Evolutionary conservation across 768 basidiomycete genomes (phyloP), one percentile per base, ranked within the genome.

Genomic region (Lactifluus subvellereus): DNA sequence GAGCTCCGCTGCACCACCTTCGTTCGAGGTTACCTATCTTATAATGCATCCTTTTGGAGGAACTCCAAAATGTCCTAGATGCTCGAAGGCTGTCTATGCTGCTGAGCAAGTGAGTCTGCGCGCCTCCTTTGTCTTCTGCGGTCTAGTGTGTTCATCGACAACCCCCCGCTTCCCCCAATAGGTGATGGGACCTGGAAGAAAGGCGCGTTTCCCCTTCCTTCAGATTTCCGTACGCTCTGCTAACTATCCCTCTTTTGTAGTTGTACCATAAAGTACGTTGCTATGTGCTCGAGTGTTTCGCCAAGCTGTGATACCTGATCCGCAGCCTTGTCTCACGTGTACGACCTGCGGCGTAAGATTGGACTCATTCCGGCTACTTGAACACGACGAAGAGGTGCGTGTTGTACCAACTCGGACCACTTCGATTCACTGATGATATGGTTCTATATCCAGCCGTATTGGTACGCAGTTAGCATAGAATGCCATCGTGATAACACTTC

Each of bases 101-200:
- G 92, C 91, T 56, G 92, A 95, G 73, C 91, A 94, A 82, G 89
- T 87, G 64, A 66, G 79, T 72, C 1, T 14, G 27, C 6, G 27
- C 11, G 38, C 33, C 20, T 9, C 20, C 11, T 14, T 66, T 42
- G 14, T 57, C 38, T 48, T 20, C 20, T 37, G 10, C n/a, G 27
- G 10, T 9, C 57, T 16, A 35, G 35, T 53, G 42, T 47, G 56
- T 53, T 53, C 33, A 20, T 49, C 43, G 18, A 27, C 59, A 4
- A 50, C 52, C 58, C 60, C 8, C 65, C 27, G 27, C 27, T 27
- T 27, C 59, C 11, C 65, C 57, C 56, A 42, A 68, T 10, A 91
- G 89, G 83, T 83, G 35, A 84, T 94, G 79, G 93, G 93, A 20
- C 93, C 93, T 57, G 93, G 89, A 27, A 83, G 93, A 72, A 93